Base-by-base conservation (phyloP, 2,329 filamentous ascomycete species). In the Sporothrix protearum region DNA sequence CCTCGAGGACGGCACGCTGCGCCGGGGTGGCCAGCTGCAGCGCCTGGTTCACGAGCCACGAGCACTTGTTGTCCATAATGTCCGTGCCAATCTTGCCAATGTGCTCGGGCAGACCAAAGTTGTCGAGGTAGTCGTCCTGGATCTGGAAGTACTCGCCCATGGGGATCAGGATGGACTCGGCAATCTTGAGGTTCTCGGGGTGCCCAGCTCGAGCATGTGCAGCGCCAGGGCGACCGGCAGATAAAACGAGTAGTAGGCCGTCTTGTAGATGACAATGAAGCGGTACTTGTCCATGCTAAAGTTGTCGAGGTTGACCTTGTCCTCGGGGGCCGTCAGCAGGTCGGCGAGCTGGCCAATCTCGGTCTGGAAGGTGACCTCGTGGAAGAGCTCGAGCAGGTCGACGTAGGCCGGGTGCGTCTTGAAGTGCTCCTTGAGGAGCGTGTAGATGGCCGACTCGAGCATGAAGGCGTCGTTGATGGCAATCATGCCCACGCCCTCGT, bases 191-290 rank as follows among this genome's bases (percentile, higher is more conserved):
- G 85, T 97, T 98, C 83, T 92, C 88, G 36, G 91, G 9, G 93
- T 96, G 28, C 95, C 96, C 73, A 94, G 86, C 79, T 93, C 90
- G 76, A 94, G 88, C 83, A 94, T 91, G 85, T 95, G 86, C 77
- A 99, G 86, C 5, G 96, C 93, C 59, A 99, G 88, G 10, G 94
- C 95, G 71, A 99, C 94, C 72, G 96, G 96, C 16, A 99, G 91
- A 85, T 98, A 98, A 87, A 99, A 99, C 79, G 92, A 96, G 87
- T 99, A 99, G 86, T 96, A 99, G 68, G 96, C 94, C 30, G 96
- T 99, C 89, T 99, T 99, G 90, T 97, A 98, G 83, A 97, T 92
- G 84, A 99, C 96, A 79, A 99, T 99, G 87, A 98, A 99, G 78
- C 86, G 90, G 86, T 97, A 97, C 87, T 97, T 99, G 74, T 94